Base-by-base conservation (phyloP, 1,139 yeast species). In the Komagataea norvegica region DNA sequence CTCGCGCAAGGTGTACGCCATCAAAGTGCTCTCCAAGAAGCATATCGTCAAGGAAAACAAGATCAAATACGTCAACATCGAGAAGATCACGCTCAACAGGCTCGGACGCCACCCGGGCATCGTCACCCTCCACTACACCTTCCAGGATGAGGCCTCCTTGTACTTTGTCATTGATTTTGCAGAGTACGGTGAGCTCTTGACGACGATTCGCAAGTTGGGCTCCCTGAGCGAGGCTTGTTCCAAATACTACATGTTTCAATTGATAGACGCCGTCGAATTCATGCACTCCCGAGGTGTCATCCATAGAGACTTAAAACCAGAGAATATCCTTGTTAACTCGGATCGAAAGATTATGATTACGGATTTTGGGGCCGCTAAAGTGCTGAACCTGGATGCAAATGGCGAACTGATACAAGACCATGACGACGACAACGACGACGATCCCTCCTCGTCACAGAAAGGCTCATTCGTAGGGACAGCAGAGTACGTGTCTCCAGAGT, bases 1-100 rank as follows among this genome's bases (percentile, higher is more conserved):
- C 43, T 79, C 84, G n/a, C 62, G 72, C 36, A 73, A 74, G 41
- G 78, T 81, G 40, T 91, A 84, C 57, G 99, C 99, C 5, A 80
- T 93, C 45, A 93, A 93, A 60, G 80, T 91, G 6, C 73, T 94
- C 31, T 94, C 93, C 49, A 93, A 93, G 61, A 74, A 88, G 30
- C 98, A 93, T 61, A 93, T 91, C 43, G 91, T 91, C 51, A 83
- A 86, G 59, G 99, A 91, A 61, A 85, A 85, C 57, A 91, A 91
- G 60, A 93, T 89, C 51, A 91, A 93, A 61, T 93, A 91, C 56
- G 98, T 91, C 43, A 89, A 89, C 55, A 91, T 93, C 43, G 98
- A 93, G 60, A 91, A 91, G 60, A 87, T 87, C 54, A 91, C 97
- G 2, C 68, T 93, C 51, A 88, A 89, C 57, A 64, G 94, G 29